A percentile compares a stretch with the other conserved stretches of the same genome.
These are phyloP conservation scores for Begonia fuchsioides DNA, from an alignment of 306 rosid genomes.

Conservation along the genomic window DNA sequence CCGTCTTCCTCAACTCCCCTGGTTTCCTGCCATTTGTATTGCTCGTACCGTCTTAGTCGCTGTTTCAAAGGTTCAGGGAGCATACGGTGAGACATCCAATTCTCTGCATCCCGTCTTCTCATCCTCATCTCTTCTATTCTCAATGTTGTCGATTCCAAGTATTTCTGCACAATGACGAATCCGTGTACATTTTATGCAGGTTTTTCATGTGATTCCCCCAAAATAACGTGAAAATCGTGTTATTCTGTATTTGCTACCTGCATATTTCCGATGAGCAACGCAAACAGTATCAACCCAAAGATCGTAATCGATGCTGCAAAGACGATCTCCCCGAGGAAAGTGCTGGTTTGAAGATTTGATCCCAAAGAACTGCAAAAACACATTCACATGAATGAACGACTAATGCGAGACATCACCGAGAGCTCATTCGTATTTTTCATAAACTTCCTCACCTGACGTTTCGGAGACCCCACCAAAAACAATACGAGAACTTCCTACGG, in stretches of 20 bases:
- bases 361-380: conserved; percentile 58
- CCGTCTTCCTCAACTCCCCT: conserved; percentile 75
- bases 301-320: conserved; percentile 56
- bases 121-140: conserved; percentile 85
- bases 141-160: conserved; percentile 63
- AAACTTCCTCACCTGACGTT: conserved; percentile 48
- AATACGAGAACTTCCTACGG: conserved; percentile 43
- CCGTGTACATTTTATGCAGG: background rate
- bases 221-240: no score
- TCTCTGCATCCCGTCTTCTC: conserved; percentile 64
- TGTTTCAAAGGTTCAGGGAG: conserved; percentile 49
- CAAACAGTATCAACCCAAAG: conserved; percentile 60
- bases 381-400: background rate
- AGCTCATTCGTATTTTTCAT: no score
- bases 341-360: conserved; percentile 64
- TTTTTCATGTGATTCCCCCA: no score
- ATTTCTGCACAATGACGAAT: conserved; percentile 35
- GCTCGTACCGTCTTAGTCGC: conserved; percentile 63
- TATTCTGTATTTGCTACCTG: conserved; percentile 30
- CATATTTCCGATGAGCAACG: conserved; percentile 78
- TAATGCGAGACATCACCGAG: no score
- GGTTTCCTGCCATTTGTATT: conserved; percentile 89
- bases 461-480: conserved; percentile 97
- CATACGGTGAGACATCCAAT: conserved; percentile 92
- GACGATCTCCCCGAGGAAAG: conserved; percentile 34